Percentiles rank a stretch among this genome's conserved stretches.
phyloP scores from a whole-genome alignment of 2,329 filamentous ascomycete species.

The Zymoseptoria pseudotritici region DNA sequence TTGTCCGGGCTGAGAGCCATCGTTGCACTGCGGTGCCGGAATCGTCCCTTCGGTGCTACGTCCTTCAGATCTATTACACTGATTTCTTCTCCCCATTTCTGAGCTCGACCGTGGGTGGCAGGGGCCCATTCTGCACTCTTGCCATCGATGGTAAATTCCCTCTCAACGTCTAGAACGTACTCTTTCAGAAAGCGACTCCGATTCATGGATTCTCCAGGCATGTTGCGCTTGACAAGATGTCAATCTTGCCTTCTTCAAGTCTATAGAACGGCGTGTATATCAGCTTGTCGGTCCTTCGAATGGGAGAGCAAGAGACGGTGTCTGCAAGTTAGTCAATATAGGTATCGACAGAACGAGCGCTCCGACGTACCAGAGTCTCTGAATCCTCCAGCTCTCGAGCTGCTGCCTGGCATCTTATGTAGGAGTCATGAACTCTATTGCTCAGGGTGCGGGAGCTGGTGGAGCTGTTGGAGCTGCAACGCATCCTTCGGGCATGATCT shows the following conservation, averaged over 20 bases:
- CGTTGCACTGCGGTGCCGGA: not conserved
- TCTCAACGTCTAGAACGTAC: conserved; percentile 4
- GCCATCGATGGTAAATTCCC: conserved; percentile 4
- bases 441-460: not conserved
- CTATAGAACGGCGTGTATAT: not conserved
- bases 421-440: not conserved
- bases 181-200: conserved; percentile 2
- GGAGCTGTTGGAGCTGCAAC: not conserved
- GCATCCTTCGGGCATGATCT: not conserved
- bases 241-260: not conserved
- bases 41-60: not conserved
- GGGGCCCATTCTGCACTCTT: conserved; percentile 6
- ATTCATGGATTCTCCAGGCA: conserved; percentile 1
- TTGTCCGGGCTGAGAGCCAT: conserved; percentile 3
- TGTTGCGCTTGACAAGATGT: not conserved
- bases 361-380: not conserved
- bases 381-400: not conserved
- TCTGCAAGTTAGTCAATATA: too few relatives aligned
- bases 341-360: not conserved
- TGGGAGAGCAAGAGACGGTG: too few relatives aligned
- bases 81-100: conserved; percentile 6
- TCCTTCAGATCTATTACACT: not conserved
- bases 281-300: too few relatives aligned
- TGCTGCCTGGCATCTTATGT: not conserved
- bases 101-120: conserved; percentile 1